Percentiles rank a stretch among this genome's conserved stretches.
Conservation (phyloP, 1,284 basidiomycete genomes). For the Irpex lacteus region DNA sequence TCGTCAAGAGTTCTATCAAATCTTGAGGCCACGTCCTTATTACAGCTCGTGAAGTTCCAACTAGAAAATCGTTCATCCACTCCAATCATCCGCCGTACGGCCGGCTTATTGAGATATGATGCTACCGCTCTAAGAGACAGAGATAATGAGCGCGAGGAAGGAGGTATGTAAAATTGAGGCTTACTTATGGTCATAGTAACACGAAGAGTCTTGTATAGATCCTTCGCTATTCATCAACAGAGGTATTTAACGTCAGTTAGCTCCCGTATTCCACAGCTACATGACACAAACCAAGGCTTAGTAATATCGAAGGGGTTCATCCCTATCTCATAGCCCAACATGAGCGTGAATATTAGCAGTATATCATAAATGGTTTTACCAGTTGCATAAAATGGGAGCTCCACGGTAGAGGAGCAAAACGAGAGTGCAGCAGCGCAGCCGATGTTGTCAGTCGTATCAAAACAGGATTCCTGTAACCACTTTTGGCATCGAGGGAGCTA, state of each 20-base stretch:
- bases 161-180: neutral
- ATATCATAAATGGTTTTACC: neutral
- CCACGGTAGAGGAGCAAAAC: conserved; percentile 8
- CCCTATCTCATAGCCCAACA: neutral
- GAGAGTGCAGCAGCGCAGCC: conserved; percentile 8
- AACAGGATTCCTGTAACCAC: conserved; percentile 8
- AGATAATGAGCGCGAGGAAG: neutral
- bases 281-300: neutral
- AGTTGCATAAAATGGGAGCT: conserved; percentile 1
- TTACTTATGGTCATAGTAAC: neutral
- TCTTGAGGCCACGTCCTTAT: conserved; percentile 35
- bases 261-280: neutral
- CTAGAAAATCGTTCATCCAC: conserved; percentile 39
- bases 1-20: conserved; percentile 42
- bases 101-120: conserved; percentile 52
- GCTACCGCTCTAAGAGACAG: conserved; percentile 38
- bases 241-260: neutral
- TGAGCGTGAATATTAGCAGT: conserved; percentile 14
- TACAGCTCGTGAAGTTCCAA: conserved; percentile 49
- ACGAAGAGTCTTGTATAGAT: neutral
- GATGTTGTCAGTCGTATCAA: conserved; percentile 7
- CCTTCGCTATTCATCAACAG: neutral
- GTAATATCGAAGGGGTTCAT: neutral
- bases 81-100: conserved; percentile 54
- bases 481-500: conserved; percentile 12